Evolutionary conservation across 371 early-diverging fungal genomes (phyloP).

Genomic region (Sporodiniella umbellata): DNA sequence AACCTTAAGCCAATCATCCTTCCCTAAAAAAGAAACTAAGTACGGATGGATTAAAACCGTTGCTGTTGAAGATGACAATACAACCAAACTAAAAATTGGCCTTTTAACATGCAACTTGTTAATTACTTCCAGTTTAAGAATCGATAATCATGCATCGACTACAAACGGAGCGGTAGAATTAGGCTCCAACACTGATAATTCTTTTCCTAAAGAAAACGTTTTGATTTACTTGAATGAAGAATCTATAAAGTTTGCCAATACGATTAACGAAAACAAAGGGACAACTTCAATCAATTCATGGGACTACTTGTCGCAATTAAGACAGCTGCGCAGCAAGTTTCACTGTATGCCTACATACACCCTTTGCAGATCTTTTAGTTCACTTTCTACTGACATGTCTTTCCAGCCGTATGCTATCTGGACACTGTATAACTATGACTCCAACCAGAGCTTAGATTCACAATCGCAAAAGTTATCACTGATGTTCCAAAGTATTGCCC

Average conservation of each 20-base stretch:
- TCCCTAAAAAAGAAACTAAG: conserved; percentile 4
- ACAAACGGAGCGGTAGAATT: conserved; percentile 7
- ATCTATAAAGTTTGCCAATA: conserved; percentile 12
- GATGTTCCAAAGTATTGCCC: conserved; percentile 9
- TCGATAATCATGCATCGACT: conserved; percentile 4
- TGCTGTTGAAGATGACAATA: conserved; percentile 12
- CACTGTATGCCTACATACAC: conserved; percentile 14
- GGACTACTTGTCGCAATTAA: conserved; percentile 5
- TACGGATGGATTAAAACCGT: conserved; percentile 11
- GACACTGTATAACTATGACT: conserved; percentile 4
- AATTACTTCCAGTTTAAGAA: conserved; percentile 13
- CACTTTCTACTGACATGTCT: conserved; percentile 6
- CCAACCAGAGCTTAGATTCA: conserved; percentile 3
- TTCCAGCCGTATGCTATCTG: conserved; percentile 10
- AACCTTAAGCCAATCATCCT: conserved; percentile 3
- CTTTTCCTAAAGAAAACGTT: conserved; percentile 6
- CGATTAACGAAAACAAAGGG: conserved; percentile 6
- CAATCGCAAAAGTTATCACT: conserved; percentile 10
- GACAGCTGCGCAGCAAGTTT: conserved; percentile 10
- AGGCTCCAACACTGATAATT: conserved; percentile 8
- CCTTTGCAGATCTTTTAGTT: conserved; percentile 10
- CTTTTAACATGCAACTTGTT: conserved; percentile 11
- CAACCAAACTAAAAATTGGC: conserved; percentile 13
- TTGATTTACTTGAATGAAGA: conserved; percentile 14
- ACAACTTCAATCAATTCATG: conserved; percentile 6